Conservation (phyloP, 345 rosid species). For the Lepidium africanum region DNA sequence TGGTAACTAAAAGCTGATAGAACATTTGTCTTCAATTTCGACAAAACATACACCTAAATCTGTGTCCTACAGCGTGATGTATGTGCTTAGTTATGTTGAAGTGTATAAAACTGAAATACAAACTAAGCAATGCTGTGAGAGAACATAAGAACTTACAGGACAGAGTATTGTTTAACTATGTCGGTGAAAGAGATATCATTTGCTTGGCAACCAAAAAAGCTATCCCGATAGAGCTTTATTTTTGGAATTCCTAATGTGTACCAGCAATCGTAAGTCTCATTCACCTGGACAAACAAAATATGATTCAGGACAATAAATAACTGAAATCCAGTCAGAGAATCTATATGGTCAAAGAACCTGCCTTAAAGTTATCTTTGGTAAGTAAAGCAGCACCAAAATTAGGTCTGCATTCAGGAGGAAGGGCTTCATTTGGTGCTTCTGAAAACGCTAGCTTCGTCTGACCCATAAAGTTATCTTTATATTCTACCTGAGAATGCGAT, state of each 20-base stretch:
- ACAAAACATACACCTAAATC: constrained; percentile 1
- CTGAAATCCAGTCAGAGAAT: not conserved
- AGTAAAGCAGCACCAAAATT: constrained; percentile 67
- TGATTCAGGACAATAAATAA: not conserved
- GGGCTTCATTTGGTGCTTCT: constrained; percentile 90
- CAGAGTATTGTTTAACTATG: constrained; percentile 42
- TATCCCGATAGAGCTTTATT: constrained; percentile 63
- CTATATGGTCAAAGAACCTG: constrained; percentile 2
- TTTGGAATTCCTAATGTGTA: constrained; percentile 51
- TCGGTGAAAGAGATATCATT: constrained; percentile 52
- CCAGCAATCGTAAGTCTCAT: constrained; percentile 92
- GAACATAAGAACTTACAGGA: constrained; percentile 49
- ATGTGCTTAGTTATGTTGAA: not conserved
- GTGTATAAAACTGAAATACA: not conserved
- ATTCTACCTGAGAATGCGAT: constrained; percentile 56
- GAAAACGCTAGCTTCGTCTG: constrained; percentile 52
- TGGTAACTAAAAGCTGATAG: not conserved
- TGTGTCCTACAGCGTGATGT: not conserved
- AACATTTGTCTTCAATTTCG: not conserved
- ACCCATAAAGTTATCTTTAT: constrained; percentile 58
- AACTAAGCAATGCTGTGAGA: not conserved
- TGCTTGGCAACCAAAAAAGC: constrained; percentile 63
- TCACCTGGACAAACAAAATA: constrained; percentile 41
- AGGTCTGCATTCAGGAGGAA: constrained; percentile 84
- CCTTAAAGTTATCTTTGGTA: constrained; percentile 82